Conservation (phyloP, 2,329 filamentous ascomycete species). For the Thelonectria rubi region DNA sequence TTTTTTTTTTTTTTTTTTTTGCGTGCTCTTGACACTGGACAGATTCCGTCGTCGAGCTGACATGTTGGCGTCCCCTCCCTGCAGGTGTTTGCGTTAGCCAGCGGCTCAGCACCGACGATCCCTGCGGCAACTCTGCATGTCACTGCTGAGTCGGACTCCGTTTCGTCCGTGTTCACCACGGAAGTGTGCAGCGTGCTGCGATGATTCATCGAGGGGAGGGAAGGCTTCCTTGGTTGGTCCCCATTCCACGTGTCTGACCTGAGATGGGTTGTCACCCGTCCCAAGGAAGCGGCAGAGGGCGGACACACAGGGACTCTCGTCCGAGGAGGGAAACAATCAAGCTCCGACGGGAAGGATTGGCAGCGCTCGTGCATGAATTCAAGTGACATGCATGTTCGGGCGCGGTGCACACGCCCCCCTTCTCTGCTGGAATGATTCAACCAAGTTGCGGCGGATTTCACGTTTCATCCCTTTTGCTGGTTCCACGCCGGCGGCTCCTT, state of each 20-base stretch:
- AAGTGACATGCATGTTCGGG: neutral
- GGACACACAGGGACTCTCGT: too few relatives aligned
- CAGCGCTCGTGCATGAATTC: neutral
- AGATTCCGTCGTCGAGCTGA: too few relatives aligned
- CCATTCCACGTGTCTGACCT: slow-evolving; percentile 27
- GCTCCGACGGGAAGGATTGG: slow-evolving; percentile 17
- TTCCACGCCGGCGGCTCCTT: slow-evolving; percentile 3
- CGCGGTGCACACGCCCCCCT: neutral
- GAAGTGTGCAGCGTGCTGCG: neutral
- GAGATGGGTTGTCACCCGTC: neutral
- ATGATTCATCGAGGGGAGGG: too few relatives aligned
- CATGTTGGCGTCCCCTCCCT: too few relatives aligned
- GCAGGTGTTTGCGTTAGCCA: too few relatives aligned
- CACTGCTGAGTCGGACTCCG: too few relatives aligned
- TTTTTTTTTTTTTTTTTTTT: too few relatives aligned
- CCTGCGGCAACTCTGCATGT: too few relatives aligned
- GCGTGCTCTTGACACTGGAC: too few relatives aligned
- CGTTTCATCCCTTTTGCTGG: slow-evolving; percentile 33
- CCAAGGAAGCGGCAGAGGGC: too few relatives aligned
- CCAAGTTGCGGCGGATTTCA: slow-evolving; percentile 28
- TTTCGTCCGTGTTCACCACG: too few relatives aligned
- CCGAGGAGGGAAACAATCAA: slow-evolving; percentile 22
- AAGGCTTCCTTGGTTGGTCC: slow-evolving; percentile 5
- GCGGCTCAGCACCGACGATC: too few relatives aligned
- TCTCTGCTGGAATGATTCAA: slow-evolving; percentile 21